Conservation (phyloP, 2,329 filamentous ascomycete genomes). For the Lomentospora prolificans region DNA sequence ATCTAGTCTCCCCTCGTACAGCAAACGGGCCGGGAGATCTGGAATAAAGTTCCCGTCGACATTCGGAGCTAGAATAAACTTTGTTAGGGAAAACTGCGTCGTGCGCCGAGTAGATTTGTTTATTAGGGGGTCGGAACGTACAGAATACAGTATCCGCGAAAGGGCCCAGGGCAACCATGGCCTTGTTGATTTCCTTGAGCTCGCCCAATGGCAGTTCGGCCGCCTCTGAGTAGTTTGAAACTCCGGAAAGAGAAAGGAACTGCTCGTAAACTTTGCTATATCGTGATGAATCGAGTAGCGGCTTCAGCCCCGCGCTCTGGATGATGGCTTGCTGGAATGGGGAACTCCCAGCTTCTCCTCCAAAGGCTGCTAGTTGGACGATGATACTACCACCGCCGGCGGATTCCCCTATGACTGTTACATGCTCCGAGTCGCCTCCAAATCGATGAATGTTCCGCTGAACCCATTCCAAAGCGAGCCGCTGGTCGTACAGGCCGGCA, state of each 20-base stretch:
- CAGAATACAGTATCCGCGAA: constrained; percentile 19
- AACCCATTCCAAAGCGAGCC: constrained; percentile 39
- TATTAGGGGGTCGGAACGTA: neutral
- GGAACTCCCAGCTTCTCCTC: constrained; percentile 25
- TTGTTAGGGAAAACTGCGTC: neutral
- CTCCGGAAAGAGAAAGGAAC: constrained; percentile 13
- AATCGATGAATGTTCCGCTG: constrained; percentile 40
- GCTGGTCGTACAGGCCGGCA: constrained; percentile 39
- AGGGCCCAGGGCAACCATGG: constrained; percentile 9
- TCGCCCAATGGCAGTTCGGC: neutral
- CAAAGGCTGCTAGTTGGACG: constrained; percentile 35
- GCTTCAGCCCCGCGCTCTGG: constrained; percentile 13
- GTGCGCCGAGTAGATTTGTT: neutral
- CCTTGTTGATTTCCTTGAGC: constrained; percentile 22
- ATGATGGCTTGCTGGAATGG: constrained; percentile 39
- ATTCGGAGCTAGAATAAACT: constrained; percentile 17
- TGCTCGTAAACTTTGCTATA: constrained; percentile 7
- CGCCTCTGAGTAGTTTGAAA: neutral
- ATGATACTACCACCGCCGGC: constrained; percentile 41
- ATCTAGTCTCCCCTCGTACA: constrained; percentile 21
- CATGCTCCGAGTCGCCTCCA: constrained; percentile 33
- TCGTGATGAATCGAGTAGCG: constrained; percentile 9
- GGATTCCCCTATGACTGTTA: constrained; percentile 44
- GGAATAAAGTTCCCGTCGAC: constrained; percentile 23
- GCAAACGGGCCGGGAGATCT: constrained; percentile 18